phyloP scores from a whole-genome alignment of 1,139 yeast species.

The Taiozyma sp. region DNA sequence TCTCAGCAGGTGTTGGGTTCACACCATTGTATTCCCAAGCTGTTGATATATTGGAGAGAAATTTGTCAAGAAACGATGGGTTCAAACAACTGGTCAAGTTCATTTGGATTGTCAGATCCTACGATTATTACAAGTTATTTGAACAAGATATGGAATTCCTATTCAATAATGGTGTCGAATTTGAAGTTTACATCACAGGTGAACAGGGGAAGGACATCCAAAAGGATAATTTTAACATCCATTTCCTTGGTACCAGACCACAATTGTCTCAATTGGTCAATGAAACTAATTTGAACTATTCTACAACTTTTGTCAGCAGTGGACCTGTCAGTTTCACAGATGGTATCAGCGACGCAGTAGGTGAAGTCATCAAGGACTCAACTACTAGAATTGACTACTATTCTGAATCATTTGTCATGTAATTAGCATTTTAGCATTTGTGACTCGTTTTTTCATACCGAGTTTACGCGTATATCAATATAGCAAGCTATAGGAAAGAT shows the following conservation, averaged over 20 bases:
- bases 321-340: slow-evolving; percentile 39
- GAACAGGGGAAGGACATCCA: slow-evolving; percentile 1
- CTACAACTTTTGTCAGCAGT: slow-evolving; percentile 34
- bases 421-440: not conserved
- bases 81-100: slow-evolving; percentile 16
- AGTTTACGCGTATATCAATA: not conserved
- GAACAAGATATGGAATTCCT: slow-evolving; percentile 23
- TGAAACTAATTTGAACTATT: slow-evolving; percentile 5
- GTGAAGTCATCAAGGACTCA: slow-evolving; percentile 22
- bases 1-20: slow-evolving; percentile 72
- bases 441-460: no score
- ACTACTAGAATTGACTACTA: slow-evolving; percentile 32
- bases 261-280: slow-evolving; percentile 8
- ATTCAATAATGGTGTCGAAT: slow-evolving; percentile 13
- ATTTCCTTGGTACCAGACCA: slow-evolving; percentile 18
- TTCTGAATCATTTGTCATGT: slow-evolving; percentile 36
- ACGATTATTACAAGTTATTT: slow-evolving; percentile 16
- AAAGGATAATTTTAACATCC: slow-evolving; percentile 2
- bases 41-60: slow-evolving; percentile 15
- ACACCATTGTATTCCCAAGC: slow-evolving; percentile 33
- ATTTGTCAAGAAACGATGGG: slow-evolving; percentile 2
- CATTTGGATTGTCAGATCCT: slow-evolving; percentile 23
- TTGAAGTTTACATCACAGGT: slow-evolving; percentile 22
- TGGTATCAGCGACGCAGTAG: slow-evolving; percentile 30
- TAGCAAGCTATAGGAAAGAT: not conserved